phyloP scores from a whole-genome alignment of 768 basidiomycete genomes.

The Russula foetens region DNA sequence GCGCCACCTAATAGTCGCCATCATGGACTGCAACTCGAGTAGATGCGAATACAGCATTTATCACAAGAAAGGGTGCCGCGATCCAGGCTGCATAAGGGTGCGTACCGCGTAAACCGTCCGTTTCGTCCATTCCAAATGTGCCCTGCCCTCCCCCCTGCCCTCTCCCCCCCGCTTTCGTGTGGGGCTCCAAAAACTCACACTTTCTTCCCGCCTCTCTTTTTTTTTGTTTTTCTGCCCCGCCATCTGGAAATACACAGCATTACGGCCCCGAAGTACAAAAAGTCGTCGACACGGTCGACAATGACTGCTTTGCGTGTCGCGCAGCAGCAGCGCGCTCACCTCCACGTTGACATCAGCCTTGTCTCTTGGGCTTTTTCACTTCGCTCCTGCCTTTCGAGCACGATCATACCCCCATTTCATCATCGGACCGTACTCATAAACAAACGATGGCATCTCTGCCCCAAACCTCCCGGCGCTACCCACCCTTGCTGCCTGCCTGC shows the following conservation, averaged over 20 bases:
- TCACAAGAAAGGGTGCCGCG: conserved; percentile 50
- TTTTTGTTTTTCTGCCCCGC: not conserved
- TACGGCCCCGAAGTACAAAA: conserved; percentile 63
- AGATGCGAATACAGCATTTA: conserved; percentile 56
- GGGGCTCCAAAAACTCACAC: too few relatives aligned
- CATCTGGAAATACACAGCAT: conserved; percentile 33
- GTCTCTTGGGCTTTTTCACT: not conserved
- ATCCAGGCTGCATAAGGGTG: conserved; percentile 49
- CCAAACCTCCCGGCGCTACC: conserved; percentile 4
- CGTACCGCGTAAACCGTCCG: too few relatives aligned
- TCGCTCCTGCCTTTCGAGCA: not conserved
- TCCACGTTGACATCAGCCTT: not conserved
- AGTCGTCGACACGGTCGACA: conserved; percentile 61
- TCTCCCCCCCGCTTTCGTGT: too few relatives aligned
- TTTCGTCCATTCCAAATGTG: too few relatives aligned
- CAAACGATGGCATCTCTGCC: not conserved
- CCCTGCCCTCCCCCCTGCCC: too few relatives aligned
- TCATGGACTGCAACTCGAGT: conserved; percentile 62
- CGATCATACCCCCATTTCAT: conserved; percentile 10
- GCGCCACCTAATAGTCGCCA: conserved; percentile 62
- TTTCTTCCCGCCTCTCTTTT: not conserved
- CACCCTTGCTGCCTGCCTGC: not conserved
- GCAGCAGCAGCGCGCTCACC: conserved; percentile 38
- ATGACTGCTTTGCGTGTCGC: conserved; percentile 63
- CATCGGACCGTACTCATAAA: conserved; percentile 7